A percentile compares a stretch with the other conserved stretches of the same genome.
Evolutionary conservation across 2,329 filamentous ascomycete species (phyloP).

Genomic region (Rhynchosporium graminicola): DNA sequence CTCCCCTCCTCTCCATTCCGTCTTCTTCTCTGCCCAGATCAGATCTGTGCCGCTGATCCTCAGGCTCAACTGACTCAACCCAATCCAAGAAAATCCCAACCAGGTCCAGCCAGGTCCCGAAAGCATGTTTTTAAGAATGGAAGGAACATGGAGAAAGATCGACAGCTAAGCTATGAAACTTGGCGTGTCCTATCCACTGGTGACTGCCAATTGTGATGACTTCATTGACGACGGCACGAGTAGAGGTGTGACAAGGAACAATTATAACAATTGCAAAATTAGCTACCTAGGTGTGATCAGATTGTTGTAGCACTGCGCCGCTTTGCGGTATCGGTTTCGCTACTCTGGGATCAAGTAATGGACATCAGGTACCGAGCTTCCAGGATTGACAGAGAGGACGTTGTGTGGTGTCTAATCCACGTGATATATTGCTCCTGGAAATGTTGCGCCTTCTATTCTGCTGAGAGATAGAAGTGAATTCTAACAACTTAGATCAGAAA

Average conservation of each 20-base stretch:
- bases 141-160: conserved; percentile 2
- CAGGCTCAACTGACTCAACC: not conserved
- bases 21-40: conserved; percentile 4
- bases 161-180: not conserved
- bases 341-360: no score
- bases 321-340: no score
- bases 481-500: no score
- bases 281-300: no score
- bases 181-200: not conserved
- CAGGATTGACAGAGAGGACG: no score
- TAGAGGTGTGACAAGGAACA: not conserved
- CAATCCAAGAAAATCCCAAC: not conserved
- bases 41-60: conserved; percentile 3
- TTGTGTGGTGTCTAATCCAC: no score
- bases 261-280: no score
- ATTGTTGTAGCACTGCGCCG: no score
- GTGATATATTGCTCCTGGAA: no score
- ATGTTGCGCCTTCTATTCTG: no score
- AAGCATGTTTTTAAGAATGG: not conserved
- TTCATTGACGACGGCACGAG: not conserved
- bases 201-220: conserved; percentile 3
- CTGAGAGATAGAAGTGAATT: no score
- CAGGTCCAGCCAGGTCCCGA: conserved; percentile 1
- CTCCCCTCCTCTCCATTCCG: not conserved
- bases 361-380: no score